A percentile compares a stretch with the other conserved stretches of the same genome.
Conservation (phyloP, 225 moss, liverwort and hornwort species). For the Asterella californica region DNA sequence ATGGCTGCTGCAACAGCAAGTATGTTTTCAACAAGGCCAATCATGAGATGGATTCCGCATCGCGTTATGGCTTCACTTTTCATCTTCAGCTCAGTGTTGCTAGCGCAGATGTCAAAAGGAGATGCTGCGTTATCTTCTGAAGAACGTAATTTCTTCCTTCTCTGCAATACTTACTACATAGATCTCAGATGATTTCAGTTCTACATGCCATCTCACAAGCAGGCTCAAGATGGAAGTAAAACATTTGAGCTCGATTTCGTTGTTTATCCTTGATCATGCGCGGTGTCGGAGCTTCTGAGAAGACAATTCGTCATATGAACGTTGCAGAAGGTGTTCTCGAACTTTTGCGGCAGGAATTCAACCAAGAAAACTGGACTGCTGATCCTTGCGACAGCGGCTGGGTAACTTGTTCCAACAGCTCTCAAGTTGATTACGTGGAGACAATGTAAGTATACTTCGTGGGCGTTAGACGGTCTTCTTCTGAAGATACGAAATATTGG, state of each 20-base stretch:
- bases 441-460: not conserved
- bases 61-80: not conserved
- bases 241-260: not conserved
- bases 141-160: not conserved
- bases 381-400: not conserved
- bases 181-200: too few relatives aligned
- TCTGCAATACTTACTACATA: not conserved
- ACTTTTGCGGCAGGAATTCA: not conserved
- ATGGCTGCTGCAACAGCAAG: not conserved
- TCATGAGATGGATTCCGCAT: not conserved
- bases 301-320: too few relatives aligned
- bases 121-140: not conserved
- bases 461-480: too few relatives aligned
- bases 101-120: not conserved
- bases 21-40: not conserved
- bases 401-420: not conserved
- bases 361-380: not conserved
- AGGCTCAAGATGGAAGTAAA: not conserved
- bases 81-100: not conserved
- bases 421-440: not conserved
- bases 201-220: too few relatives aligned
- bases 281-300: not conserved
- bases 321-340: not conserved
- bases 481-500: not conserved
- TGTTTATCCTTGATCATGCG: not conserved